These are phyloP conservation scores for Mycena polygramma DNA, from an alignment of 768 basidiomycete genomes.

Conservation along the genomic window DNA sequence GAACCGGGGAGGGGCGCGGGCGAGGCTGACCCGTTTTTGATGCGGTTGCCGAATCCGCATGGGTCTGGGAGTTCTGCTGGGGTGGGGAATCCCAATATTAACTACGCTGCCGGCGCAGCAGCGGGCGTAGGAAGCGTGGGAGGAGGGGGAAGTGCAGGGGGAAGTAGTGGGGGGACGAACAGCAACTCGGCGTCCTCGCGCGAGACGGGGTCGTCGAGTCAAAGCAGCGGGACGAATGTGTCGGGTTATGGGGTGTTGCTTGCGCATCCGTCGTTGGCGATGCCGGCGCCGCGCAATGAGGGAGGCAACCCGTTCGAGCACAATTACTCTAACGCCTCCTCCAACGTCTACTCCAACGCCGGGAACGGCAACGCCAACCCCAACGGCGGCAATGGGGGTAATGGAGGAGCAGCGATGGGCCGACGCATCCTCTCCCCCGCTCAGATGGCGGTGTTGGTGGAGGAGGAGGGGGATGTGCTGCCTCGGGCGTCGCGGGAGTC, in stretches of 20 bases:
- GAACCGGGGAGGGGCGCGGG: constrained; percentile 20
- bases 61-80: neutral
- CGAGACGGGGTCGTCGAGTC: constrained; percentile 8
- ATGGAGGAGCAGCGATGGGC: neutral
- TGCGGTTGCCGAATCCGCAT: constrained; percentile 29
- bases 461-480: constrained; percentile 24
- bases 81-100: neutral
- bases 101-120: neutral
- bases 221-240: constrained; percentile 33
- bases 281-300: neutral
- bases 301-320: constrained; percentile 23
- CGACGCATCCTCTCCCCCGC: constrained; percentile 35
- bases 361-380: neutral
- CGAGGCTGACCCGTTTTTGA: constrained; percentile 37
- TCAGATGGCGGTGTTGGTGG: constrained; percentile 34
- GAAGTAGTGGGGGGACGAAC: neutral
- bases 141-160: neutral
- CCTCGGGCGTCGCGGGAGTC: constrained; percentile 14
- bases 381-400: no score
- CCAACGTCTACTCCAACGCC: no score
- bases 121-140: no score
- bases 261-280: constrained; percentile 27
- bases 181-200: no score
- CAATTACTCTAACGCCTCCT: no score
- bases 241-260: constrained; percentile 37